Evolutionary conservation across 495 filamentous ascomycete genomes (phyloP), one percentile per base, ranked within the genome.

Genomic region (Thozetella sp.): DNA sequence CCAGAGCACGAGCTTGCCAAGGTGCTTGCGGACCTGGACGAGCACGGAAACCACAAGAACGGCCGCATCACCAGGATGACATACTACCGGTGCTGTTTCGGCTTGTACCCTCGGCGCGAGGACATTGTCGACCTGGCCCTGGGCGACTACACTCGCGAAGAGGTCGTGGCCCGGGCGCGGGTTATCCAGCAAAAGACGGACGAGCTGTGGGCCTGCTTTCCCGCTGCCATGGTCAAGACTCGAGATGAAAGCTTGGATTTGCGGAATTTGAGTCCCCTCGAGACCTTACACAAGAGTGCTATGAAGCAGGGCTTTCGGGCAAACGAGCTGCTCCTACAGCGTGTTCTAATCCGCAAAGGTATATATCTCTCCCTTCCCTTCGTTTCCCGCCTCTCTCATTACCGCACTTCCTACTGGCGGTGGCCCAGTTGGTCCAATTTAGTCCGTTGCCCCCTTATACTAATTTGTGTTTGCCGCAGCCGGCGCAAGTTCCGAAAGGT

Each of bases 301-400:
- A 67, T 73, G 1, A 73, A 72, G 25, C 65, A 78, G 2, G 68
- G 71, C 15, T 77, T 79, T 54, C 69, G 76, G 0, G 73, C 76
- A 25, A 80, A 80, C 54, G 69, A 78, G 19, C 74, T 83, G 34
- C 71, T 81, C 22, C 67, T 81, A 9, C 75, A 83, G 30, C 64
- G 73, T 15, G 71, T 83, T 0, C 63, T 83, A 24, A 73, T 73
- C 4, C 74, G 73, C 24, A 76, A 77, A 53, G 63, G 43, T 48
- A 48, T n/a, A n/a, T 19, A 37, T 37, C 30, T 37, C 6, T 15
- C 6, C 15, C 15, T 37, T 15, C 6, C 15, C 30, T 37, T 15
- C 6, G 30, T 37, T 37, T n/a, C n/a, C 6, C 30, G 15, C 15
- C 30, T 6, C 15, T 6, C 30, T 15, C n/a, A 48, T 48, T 19